Evolutionary conservation across 2,329 filamentous ascomycete species (phyloP), one percentile per base, ranked within the genome.

Genomic region (Cryphonectria japonica): DNA sequence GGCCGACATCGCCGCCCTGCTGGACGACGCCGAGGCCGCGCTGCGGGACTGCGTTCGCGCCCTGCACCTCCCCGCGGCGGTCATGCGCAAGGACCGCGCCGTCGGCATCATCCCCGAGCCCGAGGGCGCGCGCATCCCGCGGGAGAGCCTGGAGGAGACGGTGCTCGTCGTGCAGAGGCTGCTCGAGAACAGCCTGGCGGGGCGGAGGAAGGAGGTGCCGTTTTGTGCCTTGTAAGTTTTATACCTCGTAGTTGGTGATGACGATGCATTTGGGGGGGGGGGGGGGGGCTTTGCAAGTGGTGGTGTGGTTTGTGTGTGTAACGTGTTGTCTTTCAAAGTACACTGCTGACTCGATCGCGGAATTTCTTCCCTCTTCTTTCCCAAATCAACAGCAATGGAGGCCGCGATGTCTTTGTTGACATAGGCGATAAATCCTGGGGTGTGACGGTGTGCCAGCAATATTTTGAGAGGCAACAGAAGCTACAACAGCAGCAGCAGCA

Each of bases 391-490:
- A 73, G 71, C 85, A 99, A 99, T 80, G 96, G 95, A 68, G 96
- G 96, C 14, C 95, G 96, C 73, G 96, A 99, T 80, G 94, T 98
- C 59, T 99, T 99, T 81, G 95, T 99, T 68, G 96, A 99, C 80
- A 98, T 99, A 78, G 96, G 96, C 69, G 96, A 99, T 83, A 99
- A 99, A 83, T 94, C 92, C 68, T 97, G 95, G 92, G 96, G 96
- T 74, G 96, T 99, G 2, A 87, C 93, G 46, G 94, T 95, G 4
- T 98, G 95, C 79, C 96, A 99, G 83, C 88, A 91, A 71, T 97
- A 94, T 85, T 97, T 98, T 79, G 92, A 92, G 32, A 89, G 79
- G 67, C 77, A 75, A 6, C 34, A 34, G 34, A 34, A 34, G 34
- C 34, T 34, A 41, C 67, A 22, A 66, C 68, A 8, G 73, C 67